These are phyloP conservation scores for Naegleria lovaniensis DNA, from an alignment of 208 protist species.

Conservation along the genomic window DNA sequence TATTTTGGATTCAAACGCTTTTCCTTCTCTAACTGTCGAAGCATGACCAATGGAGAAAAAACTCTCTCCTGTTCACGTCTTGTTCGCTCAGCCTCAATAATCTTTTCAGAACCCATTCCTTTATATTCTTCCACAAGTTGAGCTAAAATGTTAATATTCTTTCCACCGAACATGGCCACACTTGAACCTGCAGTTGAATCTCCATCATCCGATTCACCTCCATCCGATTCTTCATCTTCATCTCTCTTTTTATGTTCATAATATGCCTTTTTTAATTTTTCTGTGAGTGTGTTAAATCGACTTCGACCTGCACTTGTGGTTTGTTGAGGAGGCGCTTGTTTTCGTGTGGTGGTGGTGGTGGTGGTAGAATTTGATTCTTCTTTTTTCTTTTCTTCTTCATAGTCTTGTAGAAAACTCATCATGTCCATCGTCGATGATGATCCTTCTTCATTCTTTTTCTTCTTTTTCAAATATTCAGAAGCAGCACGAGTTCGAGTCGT, in stretches of 20 bases:
- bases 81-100: background rate
- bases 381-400: background rate
- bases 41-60: background rate
- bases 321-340: background rate
- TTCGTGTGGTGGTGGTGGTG: background rate
- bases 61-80: background rate
- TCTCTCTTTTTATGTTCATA: background rate
- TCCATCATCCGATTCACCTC: background rate
- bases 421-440: background rate
- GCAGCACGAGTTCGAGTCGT: background rate
- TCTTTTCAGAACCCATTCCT: background rate
- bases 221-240: background rate
- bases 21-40: background rate
- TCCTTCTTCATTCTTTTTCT: background rate
- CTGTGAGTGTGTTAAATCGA: background rate
- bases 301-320: background rate
- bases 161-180: background rate
- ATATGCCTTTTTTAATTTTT: conserved; percentile 1
- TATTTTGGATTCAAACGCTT: background rate
- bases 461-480: background rate
- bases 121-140: background rate
- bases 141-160: background rate
- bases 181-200: background rate
- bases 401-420: background rate
- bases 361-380: background rate